Evolutionary conservation across 1,139 yeast species (phyloP).

Genomic region (Kluyveromyces marxianus): DNA sequence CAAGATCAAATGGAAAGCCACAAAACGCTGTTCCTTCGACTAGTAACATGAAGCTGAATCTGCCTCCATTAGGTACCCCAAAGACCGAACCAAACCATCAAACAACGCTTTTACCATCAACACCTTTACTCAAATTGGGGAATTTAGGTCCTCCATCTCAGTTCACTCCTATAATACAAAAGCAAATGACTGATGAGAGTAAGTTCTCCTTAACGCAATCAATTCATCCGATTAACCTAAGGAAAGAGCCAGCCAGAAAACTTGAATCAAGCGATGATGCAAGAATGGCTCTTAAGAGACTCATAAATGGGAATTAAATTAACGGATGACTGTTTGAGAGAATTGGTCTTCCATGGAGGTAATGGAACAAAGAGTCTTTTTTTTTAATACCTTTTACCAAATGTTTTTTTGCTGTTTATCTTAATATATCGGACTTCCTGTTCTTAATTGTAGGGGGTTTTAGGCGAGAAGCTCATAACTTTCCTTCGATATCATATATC

Average conservation of each 20-base stretch:
- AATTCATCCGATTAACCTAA: constrained; percentile 2
- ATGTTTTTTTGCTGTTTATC: too few species aligned
- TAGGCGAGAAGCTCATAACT: background rate
- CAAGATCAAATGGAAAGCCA: constrained; percentile 8
- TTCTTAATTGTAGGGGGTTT: too few species aligned
- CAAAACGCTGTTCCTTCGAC: background rate
- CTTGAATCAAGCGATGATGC: constrained; percentile 22
- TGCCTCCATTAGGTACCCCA: constrained; percentile 1
- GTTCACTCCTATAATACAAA: constrained; percentile 12
- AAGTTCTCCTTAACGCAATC: background rate
- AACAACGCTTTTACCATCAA: constrained; percentile 1
- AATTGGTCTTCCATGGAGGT: background rate
- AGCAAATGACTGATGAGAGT: constrained; percentile 7
- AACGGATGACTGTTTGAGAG: background rate
- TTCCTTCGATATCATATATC: background rate
- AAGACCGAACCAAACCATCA: constrained; percentile 4
- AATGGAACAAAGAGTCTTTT: background rate
- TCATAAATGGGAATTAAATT: constrained; percentile 16
- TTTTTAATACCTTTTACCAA: too few species aligned
- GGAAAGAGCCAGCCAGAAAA: background rate
- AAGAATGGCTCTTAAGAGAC: constrained; percentile 22
- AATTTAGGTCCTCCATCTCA: constrained; percentile 6
- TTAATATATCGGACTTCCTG: too few species aligned
- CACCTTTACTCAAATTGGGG: constrained; percentile 1
- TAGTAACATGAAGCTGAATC: background rate